A percentile compares a stretch with the other conserved stretches of the same genome.
These are phyloP conservation scores for Penicillium cosmopolitanum DNA, from an alignment of 495 filamentous ascomycete species.

Conservation along the genomic window DNA sequence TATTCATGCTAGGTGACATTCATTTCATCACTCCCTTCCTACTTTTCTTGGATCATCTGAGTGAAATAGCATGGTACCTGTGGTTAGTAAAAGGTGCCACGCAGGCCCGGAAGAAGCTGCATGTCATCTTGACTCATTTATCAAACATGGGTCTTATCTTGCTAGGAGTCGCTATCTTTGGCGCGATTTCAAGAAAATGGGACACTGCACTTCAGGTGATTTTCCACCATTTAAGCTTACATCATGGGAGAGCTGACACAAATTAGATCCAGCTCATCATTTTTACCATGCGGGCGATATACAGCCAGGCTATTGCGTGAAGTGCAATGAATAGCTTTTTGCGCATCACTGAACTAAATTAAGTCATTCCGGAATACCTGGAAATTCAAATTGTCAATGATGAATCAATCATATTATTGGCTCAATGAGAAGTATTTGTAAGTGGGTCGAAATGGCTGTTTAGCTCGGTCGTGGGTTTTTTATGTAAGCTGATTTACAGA, in stretches of 20 bases:
- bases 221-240: background rate
- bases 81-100: background rate
- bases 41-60: background rate
- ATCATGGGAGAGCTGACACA: too few relatives aligned
- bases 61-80: background rate
- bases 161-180: background rate
- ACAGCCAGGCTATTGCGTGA: too few relatives aligned
- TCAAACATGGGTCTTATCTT: background rate
- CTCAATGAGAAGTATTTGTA: too few relatives aligned
- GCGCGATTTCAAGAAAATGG: background rate
- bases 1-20: too few relatives aligned
- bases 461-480: too few relatives aligned
- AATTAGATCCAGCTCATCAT: too few relatives aligned
- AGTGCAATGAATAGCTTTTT: too few relatives aligned
- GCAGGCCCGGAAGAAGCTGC: background rate
- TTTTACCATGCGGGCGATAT: too few relatives aligned
- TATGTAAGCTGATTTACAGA: too few relatives aligned
- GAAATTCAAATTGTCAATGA: too few relatives aligned
- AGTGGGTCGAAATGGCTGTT: too few relatives aligned
- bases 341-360: background rate
- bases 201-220: background rate
- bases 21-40: background rate
- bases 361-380: background rate
- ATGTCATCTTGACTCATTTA: background rate
- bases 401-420: too few relatives aligned